Conservation (phyloP, 2,329 filamentous ascomycete genomes). For the Xylariales sp. region DNA sequence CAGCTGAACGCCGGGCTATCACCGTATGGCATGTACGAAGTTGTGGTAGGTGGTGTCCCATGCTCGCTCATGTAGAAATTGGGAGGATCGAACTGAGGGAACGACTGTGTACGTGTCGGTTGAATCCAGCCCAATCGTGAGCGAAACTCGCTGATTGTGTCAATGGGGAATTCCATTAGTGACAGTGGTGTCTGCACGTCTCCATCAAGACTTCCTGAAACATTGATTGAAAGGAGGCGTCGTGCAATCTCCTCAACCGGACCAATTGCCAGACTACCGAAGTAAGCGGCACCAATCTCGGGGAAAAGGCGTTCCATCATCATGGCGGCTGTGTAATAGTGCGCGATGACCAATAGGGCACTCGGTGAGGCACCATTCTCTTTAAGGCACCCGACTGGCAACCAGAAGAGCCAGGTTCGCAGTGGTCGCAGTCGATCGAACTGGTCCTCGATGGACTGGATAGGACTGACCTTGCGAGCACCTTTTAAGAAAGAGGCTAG, state of each 20-base stretch:
- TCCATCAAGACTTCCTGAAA: conserved; percentile 66
- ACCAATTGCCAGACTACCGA: conserved; percentile 80
- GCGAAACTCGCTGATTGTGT: conserved; percentile 76
- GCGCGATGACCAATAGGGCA: conserved; percentile 84
- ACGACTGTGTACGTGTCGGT: conserved; percentile 68
- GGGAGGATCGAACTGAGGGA: conserved; percentile 69
- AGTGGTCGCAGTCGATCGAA: conserved; percentile 91
- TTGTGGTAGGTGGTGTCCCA: conserved; percentile 55
- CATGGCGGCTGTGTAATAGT: conserved; percentile 90
- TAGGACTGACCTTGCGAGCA: conserved; percentile 76
- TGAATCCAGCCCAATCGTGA: conserved; percentile 75
- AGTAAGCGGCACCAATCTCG: conserved; percentile 89
- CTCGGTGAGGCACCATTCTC: conserved; percentile 79
- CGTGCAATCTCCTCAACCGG: conserved; percentile 89
- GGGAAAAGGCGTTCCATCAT: conserved; percentile 92
- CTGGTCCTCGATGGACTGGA: conserved; percentile 80
- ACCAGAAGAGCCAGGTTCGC: conserved; percentile 94
- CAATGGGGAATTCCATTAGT: conserved; percentile 79
- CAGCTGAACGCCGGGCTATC: conserved; percentile 70
- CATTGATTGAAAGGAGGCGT: conserved; percentile 76
- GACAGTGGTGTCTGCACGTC: conserved; percentile 71
- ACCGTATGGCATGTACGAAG: conserved; percentile 64
- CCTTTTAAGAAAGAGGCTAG: conserved; percentile 79
- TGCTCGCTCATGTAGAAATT: conserved; percentile 62
- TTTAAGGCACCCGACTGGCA: conserved; percentile 86